These are phyloP conservation scores for Stemphylium vesicarium DNA, from an alignment of 2,329 filamentous ascomycete genomes.

Conservation along the genomic window DNA sequence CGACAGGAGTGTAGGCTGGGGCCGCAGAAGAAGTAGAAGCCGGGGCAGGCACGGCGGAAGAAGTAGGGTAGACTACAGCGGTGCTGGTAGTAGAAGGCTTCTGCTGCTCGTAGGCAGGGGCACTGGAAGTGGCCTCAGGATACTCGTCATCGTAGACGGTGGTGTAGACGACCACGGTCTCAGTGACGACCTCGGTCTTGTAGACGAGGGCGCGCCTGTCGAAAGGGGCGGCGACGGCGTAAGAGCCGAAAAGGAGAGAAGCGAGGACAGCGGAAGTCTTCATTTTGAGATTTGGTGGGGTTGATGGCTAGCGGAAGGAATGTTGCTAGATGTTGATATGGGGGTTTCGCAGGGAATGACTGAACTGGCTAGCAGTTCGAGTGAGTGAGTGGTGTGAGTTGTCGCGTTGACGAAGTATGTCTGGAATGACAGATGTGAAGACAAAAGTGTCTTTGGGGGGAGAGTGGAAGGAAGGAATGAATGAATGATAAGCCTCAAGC, in stretches of 20 bases:
- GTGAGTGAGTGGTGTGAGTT: constrained; percentile 14
- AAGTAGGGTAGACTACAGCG: constrained; percentile 30
- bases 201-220: constrained; percentile 45
- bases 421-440: constrained; percentile 40
- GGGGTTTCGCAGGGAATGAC: constrained; percentile 26
- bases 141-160: constrained; percentile 42
- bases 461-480: constrained; percentile 36
- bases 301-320: constrained; percentile 14
- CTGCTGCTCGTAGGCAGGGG: neutral
- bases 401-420: constrained; percentile 31
- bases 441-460: constrained; percentile 39
- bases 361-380: constrained; percentile 48
- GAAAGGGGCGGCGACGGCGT: constrained; percentile 42
- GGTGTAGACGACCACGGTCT: constrained; percentile 46
- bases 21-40: constrained; percentile 15
- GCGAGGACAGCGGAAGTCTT: constrained; percentile 46
- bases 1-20: constrained; percentile 20
- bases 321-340: constrained; percentile 22
- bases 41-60: constrained; percentile 16
- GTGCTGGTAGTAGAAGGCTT: constrained; percentile 27
- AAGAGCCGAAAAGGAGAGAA: constrained; percentile 43
- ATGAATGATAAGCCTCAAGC: constrained; percentile 48
- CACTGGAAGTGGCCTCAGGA: neutral
- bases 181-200: constrained; percentile 41
- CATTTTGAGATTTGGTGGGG: constrained; percentile 33